Evolutionary conservation across 805 yeast species (phyloP).

Genomic region (Wickerhamomyces sydowiorum): DNA sequence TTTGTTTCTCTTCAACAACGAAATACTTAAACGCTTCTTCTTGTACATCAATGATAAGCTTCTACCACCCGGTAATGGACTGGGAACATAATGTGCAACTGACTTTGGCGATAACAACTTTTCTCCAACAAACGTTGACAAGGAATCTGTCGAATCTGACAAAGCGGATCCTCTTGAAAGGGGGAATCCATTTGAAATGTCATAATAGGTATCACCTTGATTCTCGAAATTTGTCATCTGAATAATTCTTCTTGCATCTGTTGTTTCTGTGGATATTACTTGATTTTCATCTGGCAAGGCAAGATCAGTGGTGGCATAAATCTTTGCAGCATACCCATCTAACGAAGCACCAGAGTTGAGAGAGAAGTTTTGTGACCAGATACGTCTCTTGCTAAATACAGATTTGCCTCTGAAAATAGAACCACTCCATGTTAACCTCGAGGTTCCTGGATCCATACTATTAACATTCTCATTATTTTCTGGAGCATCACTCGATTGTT

Average conservation of each 20-base stretch:
- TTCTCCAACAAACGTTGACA: background rate
- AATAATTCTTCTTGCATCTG: conserved; percentile 8
- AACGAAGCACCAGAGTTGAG: conserved; percentile 21
- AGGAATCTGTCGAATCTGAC: background rate
- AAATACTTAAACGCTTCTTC: background rate
- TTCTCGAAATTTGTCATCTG: conserved; percentile 10
- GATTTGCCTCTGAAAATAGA: background rate
- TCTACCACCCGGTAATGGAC: background rate
- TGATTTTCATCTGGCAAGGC: conserved; percentile 5
- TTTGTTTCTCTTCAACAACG: background rate
- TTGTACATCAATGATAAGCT: background rate
- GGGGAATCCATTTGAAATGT: background rate
- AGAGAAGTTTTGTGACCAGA: conserved; percentile 3
- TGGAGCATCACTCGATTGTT: background rate
- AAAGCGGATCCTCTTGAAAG: background rate
- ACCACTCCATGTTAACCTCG: conserved; percentile 11
- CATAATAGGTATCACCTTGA: background rate
- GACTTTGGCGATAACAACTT: background rate
- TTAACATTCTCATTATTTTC: background rate
- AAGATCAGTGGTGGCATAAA: conserved; percentile 8
- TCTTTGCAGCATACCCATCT: conserved; percentile 14
- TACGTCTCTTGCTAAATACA: background rate
- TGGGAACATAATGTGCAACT: background rate
- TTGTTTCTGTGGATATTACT: conserved; percentile 4
- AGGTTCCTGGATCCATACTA: too few species aligned